These are phyloP conservation scores for Apiospora marii DNA, from an alignment of 2,329 filamentous ascomycete species.

Conservation along the genomic window DNA sequence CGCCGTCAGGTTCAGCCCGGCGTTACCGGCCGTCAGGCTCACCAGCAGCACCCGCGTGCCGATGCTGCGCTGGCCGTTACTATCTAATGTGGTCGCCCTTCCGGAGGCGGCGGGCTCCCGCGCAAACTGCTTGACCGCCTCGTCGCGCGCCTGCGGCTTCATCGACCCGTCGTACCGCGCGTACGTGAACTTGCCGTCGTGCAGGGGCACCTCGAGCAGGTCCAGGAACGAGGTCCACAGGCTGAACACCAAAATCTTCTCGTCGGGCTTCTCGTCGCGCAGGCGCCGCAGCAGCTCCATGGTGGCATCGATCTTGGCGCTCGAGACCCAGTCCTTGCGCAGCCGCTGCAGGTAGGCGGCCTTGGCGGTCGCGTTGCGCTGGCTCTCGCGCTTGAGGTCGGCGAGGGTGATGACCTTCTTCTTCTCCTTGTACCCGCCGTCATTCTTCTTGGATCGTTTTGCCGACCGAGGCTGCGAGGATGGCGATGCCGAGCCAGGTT, in stretches of 20 bases:
- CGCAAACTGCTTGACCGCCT: slow-evolving; percentile 39
- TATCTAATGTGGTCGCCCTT: too few species aligned
- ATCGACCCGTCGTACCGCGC: slow-evolving; percentile 44
- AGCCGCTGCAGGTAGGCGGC: slow-evolving; percentile 37
- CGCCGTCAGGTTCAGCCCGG: slow-evolving; percentile 42
- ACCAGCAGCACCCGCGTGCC: slow-evolving; percentile 66
- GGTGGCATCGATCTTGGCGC: slow-evolving; percentile 41
- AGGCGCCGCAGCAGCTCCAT: slow-evolving; percentile 40
- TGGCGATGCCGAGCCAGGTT: background rate
- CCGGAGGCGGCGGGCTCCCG: slow-evolving; percentile 30
- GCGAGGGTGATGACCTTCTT: slow-evolving; percentile 32
- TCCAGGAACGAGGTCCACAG: slow-evolving; percentile 46
- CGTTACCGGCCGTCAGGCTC: slow-evolving; percentile 76
- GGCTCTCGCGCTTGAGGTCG: slow-evolving; percentile 36
- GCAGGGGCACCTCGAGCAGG: slow-evolving; percentile 42
- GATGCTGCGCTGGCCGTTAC: background rate
- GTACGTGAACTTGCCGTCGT: slow-evolving; percentile 37
- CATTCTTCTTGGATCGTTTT: slow-evolving; percentile 29
- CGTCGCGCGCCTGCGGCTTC: slow-evolving; percentile 34
- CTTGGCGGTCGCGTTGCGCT: slow-evolving; percentile 36
- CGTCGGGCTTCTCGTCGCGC: slow-evolving; percentile 34
- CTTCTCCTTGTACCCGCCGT: slow-evolving; percentile 27
- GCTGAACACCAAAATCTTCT: slow-evolving; percentile 44
- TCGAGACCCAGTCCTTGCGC: slow-evolving; percentile 39
- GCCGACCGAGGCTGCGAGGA: slow-evolving; percentile 1